Percentiles rank a stretch among this genome's conserved stretches.
Evolutionary conservation across 2,329 filamentous ascomycete genomes (phyloP).

Genomic region (Monilinia fructigena): DNA sequence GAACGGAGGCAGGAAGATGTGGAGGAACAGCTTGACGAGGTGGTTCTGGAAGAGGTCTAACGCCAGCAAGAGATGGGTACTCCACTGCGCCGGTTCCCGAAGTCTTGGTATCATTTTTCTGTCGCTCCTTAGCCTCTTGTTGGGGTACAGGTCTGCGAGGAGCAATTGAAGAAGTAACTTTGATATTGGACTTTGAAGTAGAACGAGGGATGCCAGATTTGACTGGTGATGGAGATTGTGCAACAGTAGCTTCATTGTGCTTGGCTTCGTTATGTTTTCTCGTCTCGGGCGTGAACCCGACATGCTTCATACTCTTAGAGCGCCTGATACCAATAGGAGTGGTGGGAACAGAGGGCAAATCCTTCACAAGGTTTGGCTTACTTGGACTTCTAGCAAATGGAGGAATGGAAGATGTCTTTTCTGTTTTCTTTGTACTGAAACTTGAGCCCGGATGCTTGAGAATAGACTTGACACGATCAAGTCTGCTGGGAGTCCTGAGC

Average conservation of each 20-base stretch:
- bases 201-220: constrained; percentile 51
- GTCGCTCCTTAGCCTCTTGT: not conserved
- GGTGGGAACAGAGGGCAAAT: constrained; percentile 53
- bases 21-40: constrained; percentile 25
- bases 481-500: constrained; percentile 33
- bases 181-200: constrained; percentile 41
- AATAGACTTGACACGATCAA: constrained; percentile 58
- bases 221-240: constrained; percentile 57
- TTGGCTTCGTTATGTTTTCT: constrained; percentile 49
- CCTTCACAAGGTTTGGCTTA: constrained; percentile 55
- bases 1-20: constrained; percentile 42
- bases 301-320: constrained; percentile 66
- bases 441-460: constrained; percentile 43
- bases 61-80: constrained; percentile 37
- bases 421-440: constrained; percentile 31
- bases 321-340: constrained; percentile 52
- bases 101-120: not conserved
- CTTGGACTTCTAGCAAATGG: constrained; percentile 42
- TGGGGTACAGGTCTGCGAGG: not conserved
- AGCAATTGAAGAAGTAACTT: constrained; percentile 7
- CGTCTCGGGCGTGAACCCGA: constrained; percentile 75
- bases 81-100: constrained; percentile 25
- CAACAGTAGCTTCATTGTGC: constrained; percentile 41
- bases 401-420: constrained; percentile 31
- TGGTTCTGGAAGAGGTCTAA: constrained; percentile 33